Evolutionary conservation across 2,329 filamentous ascomycete genomes (phyloP).

Genomic region (Spiromastix sp.): DNA sequence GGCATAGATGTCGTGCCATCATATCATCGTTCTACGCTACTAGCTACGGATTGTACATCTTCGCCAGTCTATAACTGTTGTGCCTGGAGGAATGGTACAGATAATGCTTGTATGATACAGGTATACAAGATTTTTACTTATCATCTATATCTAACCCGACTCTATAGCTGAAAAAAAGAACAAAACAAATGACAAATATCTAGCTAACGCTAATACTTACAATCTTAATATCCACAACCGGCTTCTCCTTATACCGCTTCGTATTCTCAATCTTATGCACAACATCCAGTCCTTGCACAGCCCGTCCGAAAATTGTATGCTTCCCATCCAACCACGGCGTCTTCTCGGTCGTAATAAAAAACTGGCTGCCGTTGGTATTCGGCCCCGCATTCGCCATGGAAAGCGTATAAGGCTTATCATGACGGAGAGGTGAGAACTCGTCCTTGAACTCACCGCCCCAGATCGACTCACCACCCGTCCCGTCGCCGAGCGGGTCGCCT

Average conservation of each 20-base stretch:
- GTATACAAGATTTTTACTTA: too few relatives aligned
- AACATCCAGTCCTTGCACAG: conserved; percentile 82
- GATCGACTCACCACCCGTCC: conserved; percentile 81
- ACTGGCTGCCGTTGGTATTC: conserved; percentile 91
- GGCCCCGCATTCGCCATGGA: conserved; percentile 97
- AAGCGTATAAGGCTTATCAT: conserved; percentile 92
- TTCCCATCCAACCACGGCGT: conserved; percentile 94
- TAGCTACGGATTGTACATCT: too few relatives aligned
- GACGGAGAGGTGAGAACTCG: conserved; percentile 81
- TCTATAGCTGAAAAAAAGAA: too few relatives aligned
- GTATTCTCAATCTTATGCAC: conserved; percentile 92
- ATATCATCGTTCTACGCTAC: too few relatives aligned
- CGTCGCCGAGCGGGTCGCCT: conserved; percentile 78
- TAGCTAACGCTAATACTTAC: conserved; percentile 57
- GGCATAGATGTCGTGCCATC: too few relatives aligned
- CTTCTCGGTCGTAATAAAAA: conserved; percentile 97
- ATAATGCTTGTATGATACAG: too few relatives aligned
- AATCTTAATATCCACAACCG: conserved; percentile 95
- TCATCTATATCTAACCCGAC: too few relatives aligned
- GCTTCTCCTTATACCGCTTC: conserved; percentile 81
- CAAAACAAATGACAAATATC: too few relatives aligned
- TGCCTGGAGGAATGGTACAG: too few relatives aligned
- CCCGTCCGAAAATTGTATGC: conserved; percentile 91
- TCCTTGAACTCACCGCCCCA: conserved; percentile 91
- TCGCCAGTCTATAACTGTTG: too few relatives aligned